phyloP scores from a whole-genome alignment of 768 basidiomycete species.

The Coprinopsis cinerea region DNA sequence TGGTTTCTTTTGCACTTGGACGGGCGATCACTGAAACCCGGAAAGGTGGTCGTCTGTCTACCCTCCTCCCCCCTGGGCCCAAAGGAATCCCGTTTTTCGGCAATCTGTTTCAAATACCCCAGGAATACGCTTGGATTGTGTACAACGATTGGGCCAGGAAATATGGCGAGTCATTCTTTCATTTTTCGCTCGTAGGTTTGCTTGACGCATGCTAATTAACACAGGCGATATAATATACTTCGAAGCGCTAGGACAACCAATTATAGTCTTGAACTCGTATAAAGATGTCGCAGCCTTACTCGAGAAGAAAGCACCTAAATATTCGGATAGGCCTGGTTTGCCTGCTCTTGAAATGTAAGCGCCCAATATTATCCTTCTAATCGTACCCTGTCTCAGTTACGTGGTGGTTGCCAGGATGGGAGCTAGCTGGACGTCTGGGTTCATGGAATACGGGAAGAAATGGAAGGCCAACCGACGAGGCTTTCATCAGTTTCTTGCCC shows the following conservation, averaged over 20 bases:
- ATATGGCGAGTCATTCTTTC: constrained; percentile 12
- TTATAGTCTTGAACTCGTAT: constrained; percentile 8
- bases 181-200: neutral
- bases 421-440: constrained; percentile 3
- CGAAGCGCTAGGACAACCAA: constrained; percentile 7
- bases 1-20: too few species aligned
- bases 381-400: neutral
- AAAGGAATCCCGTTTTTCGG: constrained; percentile 18
- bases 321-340: constrained; percentile 19
- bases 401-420: constrained; percentile 12
- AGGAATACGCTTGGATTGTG: constrained; percentile 17
- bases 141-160: constrained; percentile 19
- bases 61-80: constrained; percentile 26
- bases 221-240: constrained; percentile 13
- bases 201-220: neutral
- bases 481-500: constrained; percentile 18
- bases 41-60: too few species aligned
- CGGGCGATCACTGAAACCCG: too few species aligned
- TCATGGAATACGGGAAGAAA: constrained; percentile 13
- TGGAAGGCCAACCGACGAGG: constrained; percentile 14
- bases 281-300: constrained; percentile 6
- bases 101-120: constrained; percentile 19
- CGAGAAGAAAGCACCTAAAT: constrained; percentile 10
- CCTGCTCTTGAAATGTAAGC: constrained; percentile 18
- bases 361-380: neutral